Conservation (phyloP, 495 filamentous ascomycete genomes). For the Emericellopsis terricola region DNA sequence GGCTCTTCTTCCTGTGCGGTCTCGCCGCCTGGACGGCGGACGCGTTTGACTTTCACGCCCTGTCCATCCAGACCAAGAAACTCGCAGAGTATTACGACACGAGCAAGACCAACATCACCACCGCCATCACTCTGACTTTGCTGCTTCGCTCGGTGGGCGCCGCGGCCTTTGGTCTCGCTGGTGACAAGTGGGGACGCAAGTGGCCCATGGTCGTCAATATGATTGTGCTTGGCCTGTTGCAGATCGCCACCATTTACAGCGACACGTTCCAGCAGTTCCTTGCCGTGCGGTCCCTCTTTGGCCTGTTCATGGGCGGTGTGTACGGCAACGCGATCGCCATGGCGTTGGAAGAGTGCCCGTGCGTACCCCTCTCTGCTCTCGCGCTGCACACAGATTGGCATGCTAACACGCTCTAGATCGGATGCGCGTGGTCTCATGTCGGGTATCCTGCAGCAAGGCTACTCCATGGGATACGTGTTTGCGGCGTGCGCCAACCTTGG, state of each 20-base stretch:
- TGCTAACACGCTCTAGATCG: too few species aligned
- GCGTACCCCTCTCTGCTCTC: constrained; percentile 5
- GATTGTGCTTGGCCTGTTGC: constrained; percentile 40
- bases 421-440: constrained; percentile 60
- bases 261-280: constrained; percentile 49
- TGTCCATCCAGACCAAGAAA: constrained; percentile 53
- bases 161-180: constrained; percentile 50
- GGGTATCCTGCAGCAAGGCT: constrained; percentile 62
- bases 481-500: constrained; percentile 54
- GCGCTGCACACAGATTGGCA: too few species aligned
- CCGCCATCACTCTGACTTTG: constrained; percentile 58
- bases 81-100: constrained; percentile 45
- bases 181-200: constrained; percentile 60
- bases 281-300: constrained; percentile 51
- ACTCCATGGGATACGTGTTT: constrained; percentile 56
- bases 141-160: constrained; percentile 55
- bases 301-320: constrained; percentile 71
- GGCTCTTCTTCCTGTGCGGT: constrained; percentile 48
- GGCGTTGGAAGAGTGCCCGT: constrained; percentile 61
- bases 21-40: constrained; percentile 49
- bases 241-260: constrained; percentile 58
- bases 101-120: constrained; percentile 49
- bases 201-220: constrained; percentile 67
- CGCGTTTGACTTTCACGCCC: constrained; percentile 61
- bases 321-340: constrained; percentile 71